Base-by-base conservation (phyloP, 2,329 filamentous ascomycete species). In the Thielaviopsis euricoi region DNA sequence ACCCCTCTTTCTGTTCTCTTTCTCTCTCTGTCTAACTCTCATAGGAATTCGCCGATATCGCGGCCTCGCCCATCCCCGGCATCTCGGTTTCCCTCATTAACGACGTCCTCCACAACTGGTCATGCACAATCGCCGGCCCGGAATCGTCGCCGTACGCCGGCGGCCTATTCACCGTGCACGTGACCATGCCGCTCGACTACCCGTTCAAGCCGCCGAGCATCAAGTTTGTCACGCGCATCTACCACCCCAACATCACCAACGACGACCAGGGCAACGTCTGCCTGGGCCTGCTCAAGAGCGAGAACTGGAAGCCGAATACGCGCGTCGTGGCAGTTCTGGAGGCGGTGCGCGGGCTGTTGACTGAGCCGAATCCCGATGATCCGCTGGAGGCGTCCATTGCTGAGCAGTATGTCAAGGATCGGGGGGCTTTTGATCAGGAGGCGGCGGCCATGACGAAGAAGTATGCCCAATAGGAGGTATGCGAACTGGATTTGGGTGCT, bases 171-270 rank as follows among this genome's bases (percentile, higher is more conserved):
- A 80, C 80, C 63, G 73, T 96, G 61, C 72, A 83, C 62, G 76
- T 95, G 64, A 76, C 71, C 48, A 81, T 96, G 12, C 89, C 89
- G 15, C 72, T 75, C 64, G 85, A 89, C 66, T 95, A 95, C 75
- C 89, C 89, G 40, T 95, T 95, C 82, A 93, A 93, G 72, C 82
- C 89, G 22, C 89, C 89, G 17, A 74, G 78, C 61, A 77, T 95
- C 64, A 82, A 78, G 67, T 95, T 95, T 78, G 74, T 76, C 63
- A 95, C 89, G 55, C 91, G 90, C 72, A 87, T 95, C 76, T 96
- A 95, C 79, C 90, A 96, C 74, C 89, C 90, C 51, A 96, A 96
- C 73, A 81, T 96, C 60, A 89, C 85, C 67, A 93, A 95, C 77
- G 89, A 95, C 70, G 79, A 80, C 67, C 80, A 82, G 64, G 90